phyloP scores from a whole-genome alignment of 1,139 yeast genomes.

The Debaryomyces sp. region DNA sequence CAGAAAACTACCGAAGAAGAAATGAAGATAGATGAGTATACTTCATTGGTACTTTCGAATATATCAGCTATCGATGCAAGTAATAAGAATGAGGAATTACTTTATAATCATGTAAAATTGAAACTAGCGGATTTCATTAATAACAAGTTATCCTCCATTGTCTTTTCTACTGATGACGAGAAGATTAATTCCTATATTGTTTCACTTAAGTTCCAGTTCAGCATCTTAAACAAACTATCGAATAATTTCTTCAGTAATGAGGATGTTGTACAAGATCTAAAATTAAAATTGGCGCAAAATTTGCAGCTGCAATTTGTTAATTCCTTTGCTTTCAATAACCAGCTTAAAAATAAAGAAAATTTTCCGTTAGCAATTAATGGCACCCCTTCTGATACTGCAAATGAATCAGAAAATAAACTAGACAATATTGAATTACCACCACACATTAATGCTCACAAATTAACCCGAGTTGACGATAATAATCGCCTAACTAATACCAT shows the following conservation, averaged over 20 bases:
- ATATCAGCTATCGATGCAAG: not conserved
- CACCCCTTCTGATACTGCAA: not conserved
- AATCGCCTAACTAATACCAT: not conserved
- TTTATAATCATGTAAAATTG: slow-evolving; percentile 17
- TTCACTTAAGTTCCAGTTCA: slow-evolving; percentile 35
- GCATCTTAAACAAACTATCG: slow-evolving; percentile 22
- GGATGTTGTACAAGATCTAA: slow-evolving; percentile 12
- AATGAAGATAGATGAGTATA: not conserved
- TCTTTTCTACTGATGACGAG: slow-evolving; percentile 38
- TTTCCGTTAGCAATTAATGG: slow-evolving; percentile 13
- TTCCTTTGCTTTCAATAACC: slow-evolving; percentile 16
- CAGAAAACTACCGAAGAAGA: not conserved
- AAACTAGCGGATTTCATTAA: slow-evolving; percentile 31
- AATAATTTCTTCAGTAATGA: slow-evolving; percentile 9
- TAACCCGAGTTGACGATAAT: slow-evolving; percentile 8
- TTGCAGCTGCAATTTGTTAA: slow-evolving; percentile 22
- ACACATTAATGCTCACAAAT: slow-evolving; percentile 35
- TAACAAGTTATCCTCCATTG: slow-evolving; percentile 23
- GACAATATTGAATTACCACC: slow-evolving; percentile 46
- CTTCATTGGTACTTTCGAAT: not conserved
- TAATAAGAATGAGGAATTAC: slow-evolving; percentile 8
- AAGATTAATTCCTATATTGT: slow-evolving; percentile 29
- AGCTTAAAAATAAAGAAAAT: slow-evolving; percentile 14
- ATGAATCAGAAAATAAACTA: slow-evolving; percentile 23
- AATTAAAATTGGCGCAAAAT: slow-evolving; percentile 15